A percentile compares a stretch with the other conserved stretches of the same genome.
phyloP scores from a whole-genome alignment of 2,329 filamentous ascomycete species.

The Phyllosticta paracitricarpa region DNA sequence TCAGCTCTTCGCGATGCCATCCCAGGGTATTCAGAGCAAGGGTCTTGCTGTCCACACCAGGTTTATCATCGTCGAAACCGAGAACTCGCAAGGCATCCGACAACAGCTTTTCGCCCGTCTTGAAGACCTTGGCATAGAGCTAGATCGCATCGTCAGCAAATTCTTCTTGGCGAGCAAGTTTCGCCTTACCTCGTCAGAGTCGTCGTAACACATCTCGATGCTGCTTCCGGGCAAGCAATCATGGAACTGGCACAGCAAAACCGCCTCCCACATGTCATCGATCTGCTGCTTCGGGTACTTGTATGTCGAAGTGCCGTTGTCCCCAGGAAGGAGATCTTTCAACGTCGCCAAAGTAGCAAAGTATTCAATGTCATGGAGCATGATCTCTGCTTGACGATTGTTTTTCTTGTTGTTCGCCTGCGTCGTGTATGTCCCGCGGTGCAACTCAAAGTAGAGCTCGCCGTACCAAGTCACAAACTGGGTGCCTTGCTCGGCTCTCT shows the following conservation, averaged over 20 bases:
- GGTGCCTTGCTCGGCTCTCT: slow-evolving; percentile 56
- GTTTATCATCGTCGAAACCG: slow-evolving; percentile 45
- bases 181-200: slow-evolving; percentile 60
- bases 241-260: slow-evolving; percentile 92
- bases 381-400: slow-evolving; percentile 75
- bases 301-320: slow-evolving; percentile 42
- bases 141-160: slow-evolving; percentile 19
- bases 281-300: slow-evolving; percentile 91
- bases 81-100: slow-evolving; percentile 59
- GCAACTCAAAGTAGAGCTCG: slow-evolving; percentile 94
- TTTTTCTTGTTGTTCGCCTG: slow-evolving; percentile 96
- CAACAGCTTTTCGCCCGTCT: slow-evolving; percentile 62
- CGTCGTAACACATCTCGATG: slow-evolving; percentile 97
- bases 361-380: slow-evolving; percentile 81
- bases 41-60: slow-evolving; percentile 29
- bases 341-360: slow-evolving; percentile 79
- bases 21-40: slow-evolving; percentile 75
- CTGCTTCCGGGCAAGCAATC: slow-evolving; percentile 91
- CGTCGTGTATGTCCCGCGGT: slow-evolving; percentile 93
- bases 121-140: slow-evolving; percentile 74
- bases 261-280: slow-evolving; percentile 89
- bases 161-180: neutral
- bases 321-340: slow-evolving; percentile 42
- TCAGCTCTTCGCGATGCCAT: slow-evolving; percentile 69
- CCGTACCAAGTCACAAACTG: slow-evolving; percentile 94